Base-by-base conservation (phyloP, 345 rosid genomes). In the Eucalyptus coolabah region DNA sequence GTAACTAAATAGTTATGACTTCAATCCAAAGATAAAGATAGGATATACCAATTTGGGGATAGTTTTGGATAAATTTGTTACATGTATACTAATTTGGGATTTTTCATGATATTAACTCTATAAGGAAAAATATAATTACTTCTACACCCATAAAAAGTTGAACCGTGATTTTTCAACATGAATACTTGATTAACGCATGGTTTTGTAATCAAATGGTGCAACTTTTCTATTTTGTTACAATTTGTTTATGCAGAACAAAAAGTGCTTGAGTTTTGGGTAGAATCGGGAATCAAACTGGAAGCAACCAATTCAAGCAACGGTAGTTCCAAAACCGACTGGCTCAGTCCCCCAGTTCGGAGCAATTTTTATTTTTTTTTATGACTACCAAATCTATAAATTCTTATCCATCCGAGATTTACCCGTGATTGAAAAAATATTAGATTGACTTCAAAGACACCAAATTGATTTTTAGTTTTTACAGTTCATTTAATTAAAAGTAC, bases 21-120 rank as follows among this genome's bases (percentile, higher is more conserved):
- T 50, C 54, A 50, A 50, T 50, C 8, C 54, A 50, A 18, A 1
- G 23, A 51, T 18, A 53, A 1, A 53, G 24, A 53, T 53, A 53
- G 9, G 56, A 3, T 53, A 1, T 19, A 53, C 0, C 2, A 18
- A 18, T 7, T 51, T 51, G 4, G 56, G 54, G 23, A 51, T 51
- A 51, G 0, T 51, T 51, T 51, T 51, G 0, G 0, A 0, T 53
- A 19, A 19, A 53, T 19, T 7, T 53, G 0, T 7, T 53, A 53
- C 2, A 8, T 53, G 2, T 19, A 0, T 53, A 19, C 0, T 53
- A 53, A 53, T 53, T 53, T 53, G 24, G 5, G 11, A 53, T 53
- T 0, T 53, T 53, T 53, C 2, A 0, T 8, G 0, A 19, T 53
- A 21, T 53, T 3, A 53, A 19, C 10, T 53, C 2, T 53, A 53